Base-by-base conservation (phyloP, 164 flowering plant species). In the Saururus chinensis region DNA sequence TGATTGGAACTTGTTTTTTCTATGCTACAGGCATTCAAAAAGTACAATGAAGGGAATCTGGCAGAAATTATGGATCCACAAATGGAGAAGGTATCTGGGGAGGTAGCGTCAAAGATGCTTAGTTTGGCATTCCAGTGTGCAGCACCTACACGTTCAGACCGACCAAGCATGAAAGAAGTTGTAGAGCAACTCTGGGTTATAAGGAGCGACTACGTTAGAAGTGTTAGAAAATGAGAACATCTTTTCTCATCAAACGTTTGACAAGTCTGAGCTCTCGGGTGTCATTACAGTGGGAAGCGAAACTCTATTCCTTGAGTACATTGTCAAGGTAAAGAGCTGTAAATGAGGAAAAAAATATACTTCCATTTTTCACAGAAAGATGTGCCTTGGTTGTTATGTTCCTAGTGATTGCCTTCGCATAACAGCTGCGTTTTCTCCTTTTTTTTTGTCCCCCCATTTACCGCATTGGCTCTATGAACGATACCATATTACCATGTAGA, bases 121-220 rank as follows among this genome's bases (percentile, higher is more conserved):
- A 70, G 68, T 62, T 74, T 93, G 76, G 96, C 96, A 26, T 74
- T 93, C 66, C 79, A 82, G 7, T 93, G 98, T 73, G 95, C 90
- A 22, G 96, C 95, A 4, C 92, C 97, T 35, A 72, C 76, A 25
- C 77, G 97, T 63, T 59, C 76, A 0, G 90, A 93, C 70, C 80
- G 98, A 12, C 98, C 98, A 1, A 84, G 81, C 68, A 93, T 93
- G 96, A 86, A 87, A 68, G 55, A 73, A n/a, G 98, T 83, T 25
- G 89, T 82, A 60, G 88, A 90, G 80, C 79, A 82, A 60, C 60
- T 93, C 54, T 93, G 99, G 99, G 77, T 62, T 57, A 93, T 93
- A 65, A 78, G 99, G 66, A 84, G 79, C 74, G 84, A 85, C 64
- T 87, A 85, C 68, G 66, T 77, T 40, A 75, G 53, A 66, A 74